A percentile compares a stretch with the other conserved stretches of the same genome.
Evolutionary conservation across 2,329 filamentous ascomycete genomes (phyloP).

Genomic region (Graphium sp.): DNA sequence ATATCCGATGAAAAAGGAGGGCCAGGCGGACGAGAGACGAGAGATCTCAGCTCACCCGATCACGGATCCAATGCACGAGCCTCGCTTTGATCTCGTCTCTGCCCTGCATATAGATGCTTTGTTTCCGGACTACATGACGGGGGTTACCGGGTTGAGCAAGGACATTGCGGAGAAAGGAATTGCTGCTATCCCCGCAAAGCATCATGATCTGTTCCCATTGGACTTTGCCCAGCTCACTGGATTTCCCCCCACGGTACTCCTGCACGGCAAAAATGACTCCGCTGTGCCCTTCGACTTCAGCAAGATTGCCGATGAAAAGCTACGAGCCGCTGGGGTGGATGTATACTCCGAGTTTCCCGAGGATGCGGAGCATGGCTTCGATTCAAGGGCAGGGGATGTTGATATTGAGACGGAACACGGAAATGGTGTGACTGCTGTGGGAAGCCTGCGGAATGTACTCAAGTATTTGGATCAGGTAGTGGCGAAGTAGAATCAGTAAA

Average conservation of each 20-base stretch:
- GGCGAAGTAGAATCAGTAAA: too few species aligned
- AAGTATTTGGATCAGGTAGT: constrained; percentile 1
- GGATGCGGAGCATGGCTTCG: constrained; percentile 2
- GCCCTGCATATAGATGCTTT: constrained; percentile 6
- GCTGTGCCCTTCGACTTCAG: constrained; percentile 4
- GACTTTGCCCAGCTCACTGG: background rate
- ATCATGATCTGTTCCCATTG: constrained; percentile 1
- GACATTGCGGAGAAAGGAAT: background rate
- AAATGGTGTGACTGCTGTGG: background rate
- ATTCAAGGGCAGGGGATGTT: constrained; percentile 1
- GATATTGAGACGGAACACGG: constrained; percentile 3
- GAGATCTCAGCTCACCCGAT: constrained; percentile 3
- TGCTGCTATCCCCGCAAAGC: background rate
- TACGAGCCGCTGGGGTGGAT: background rate
- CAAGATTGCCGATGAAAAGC: background rate
- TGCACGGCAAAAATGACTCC: constrained; percentile 5
- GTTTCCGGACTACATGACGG: constrained; percentile 6
- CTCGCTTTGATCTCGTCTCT: background rate
- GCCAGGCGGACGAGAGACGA: constrained; percentile 3
- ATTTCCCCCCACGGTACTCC: constrained; percentile 1
- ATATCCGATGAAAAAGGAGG: constrained; percentile 1
- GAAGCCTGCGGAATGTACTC: constrained; percentile 1
- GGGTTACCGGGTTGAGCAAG: constrained; percentile 1
- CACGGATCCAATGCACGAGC: constrained; percentile 1
- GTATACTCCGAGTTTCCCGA: background rate